These are phyloP conservation scores for Colletotrichum lentis DNA, from an alignment of 2,329 filamentous ascomycete species.

Conservation along the genomic window DNA sequence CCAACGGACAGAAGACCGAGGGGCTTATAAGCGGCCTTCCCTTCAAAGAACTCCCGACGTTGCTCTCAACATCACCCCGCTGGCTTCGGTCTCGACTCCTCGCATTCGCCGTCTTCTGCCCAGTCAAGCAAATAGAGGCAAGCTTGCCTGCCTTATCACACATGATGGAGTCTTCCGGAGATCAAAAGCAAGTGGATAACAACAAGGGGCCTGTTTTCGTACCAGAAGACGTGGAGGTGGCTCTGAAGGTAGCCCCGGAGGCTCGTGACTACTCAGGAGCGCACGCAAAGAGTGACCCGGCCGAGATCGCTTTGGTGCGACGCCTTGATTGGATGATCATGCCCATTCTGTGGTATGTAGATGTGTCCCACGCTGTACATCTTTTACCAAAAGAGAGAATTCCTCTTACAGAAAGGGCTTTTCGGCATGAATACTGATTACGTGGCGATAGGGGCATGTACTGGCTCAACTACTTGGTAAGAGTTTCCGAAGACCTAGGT, in stretches of 20 bases:
- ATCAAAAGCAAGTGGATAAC: background rate
- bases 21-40: background rate
- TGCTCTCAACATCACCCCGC: too few relatives aligned
- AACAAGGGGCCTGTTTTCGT: background rate
- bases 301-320: constrained; percentile 48
- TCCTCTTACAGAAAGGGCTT: too few relatives aligned
- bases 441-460: constrained; percentile 46
- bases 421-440: constrained; percentile 30
- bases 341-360: constrained; percentile 48
- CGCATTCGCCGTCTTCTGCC: background rate
- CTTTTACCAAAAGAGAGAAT: too few relatives aligned
- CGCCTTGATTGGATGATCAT: constrained; percentile 50
- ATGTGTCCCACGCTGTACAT: too few relatives aligned
- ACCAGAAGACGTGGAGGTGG: background rate
- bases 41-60: background rate
- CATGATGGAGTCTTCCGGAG: background rate
- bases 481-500: too few relatives aligned
- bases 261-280: constrained; percentile 46
- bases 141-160: background rate
- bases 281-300: constrained; percentile 44
- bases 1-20: background rate
- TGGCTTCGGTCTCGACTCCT: background rate
- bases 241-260: background rate
- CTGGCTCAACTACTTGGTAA: constrained; percentile 40
- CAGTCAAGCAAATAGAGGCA: background rate